These are phyloP conservation scores for Pulveroboletus sp. DNA, from an alignment of 768 basidiomycete genomes.

Conservation along the genomic window DNA sequence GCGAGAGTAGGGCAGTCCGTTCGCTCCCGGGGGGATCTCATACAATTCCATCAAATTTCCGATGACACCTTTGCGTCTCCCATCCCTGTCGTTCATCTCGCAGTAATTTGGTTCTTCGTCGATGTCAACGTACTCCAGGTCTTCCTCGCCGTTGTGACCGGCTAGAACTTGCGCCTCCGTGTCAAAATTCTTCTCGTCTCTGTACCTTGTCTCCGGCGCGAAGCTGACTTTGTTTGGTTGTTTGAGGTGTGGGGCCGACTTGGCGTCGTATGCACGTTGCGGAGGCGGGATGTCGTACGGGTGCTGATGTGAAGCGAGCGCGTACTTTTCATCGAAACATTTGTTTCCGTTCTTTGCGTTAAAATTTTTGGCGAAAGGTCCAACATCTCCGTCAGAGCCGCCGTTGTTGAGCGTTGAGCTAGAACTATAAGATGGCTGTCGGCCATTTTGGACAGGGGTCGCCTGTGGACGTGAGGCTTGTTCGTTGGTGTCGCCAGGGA, in stretches of 20 bases:
- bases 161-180: slow-evolving; percentile 21
- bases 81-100: slow-evolving; percentile 23
- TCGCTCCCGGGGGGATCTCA: slow-evolving; percentile 18
- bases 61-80: slow-evolving; percentile 25
- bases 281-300: slow-evolving; percentile 63
- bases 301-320: slow-evolving; percentile 56
- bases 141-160: slow-evolving; percentile 4
- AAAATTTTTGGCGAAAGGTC: slow-evolving; percentile 15
- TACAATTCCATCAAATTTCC: slow-evolving; percentile 33
- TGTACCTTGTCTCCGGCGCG: slow-evolving; percentile 22
- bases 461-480: slow-evolving; percentile 11
- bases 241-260: slow-evolving; percentile 4
- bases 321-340: slow-evolving; percentile 39
- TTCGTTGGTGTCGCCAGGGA: slow-evolving; percentile 4
- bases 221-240: slow-evolving; percentile 40
- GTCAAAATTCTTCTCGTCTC: slow-evolving; percentile 18
- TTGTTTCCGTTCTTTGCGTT: slow-evolving; percentile 10
- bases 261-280: slow-evolving; percentile 36
- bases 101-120: slow-evolving; percentile 11
- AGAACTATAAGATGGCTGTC: slow-evolving; percentile 36
- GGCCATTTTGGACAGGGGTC: slow-evolving; percentile 17
- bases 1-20: slow-evolving; percentile 26
- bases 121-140: slow-evolving; percentile 20
- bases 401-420: slow-evolving; percentile 36
- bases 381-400: slow-evolving; percentile 17